Evolutionary conservation across 768 basidiomycete genomes (phyloP), one percentile per base, ranked within the genome.

Genomic region (Lentinula lateritia): DNA sequence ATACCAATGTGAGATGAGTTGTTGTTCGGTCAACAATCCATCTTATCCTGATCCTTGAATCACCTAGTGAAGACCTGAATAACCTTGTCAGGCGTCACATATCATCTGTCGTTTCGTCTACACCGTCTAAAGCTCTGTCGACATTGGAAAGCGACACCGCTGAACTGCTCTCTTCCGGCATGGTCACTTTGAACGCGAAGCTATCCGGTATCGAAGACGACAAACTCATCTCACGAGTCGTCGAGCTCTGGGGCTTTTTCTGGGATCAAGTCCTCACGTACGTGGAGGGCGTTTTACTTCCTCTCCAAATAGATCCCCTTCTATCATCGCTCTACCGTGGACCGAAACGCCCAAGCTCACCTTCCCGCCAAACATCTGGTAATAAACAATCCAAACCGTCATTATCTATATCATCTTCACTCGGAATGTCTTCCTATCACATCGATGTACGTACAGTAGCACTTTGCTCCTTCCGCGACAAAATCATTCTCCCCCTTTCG

Each of bases 201-300:
- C 78, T 98, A 5, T 77, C 81, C 35, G 86, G 82, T 3, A 76
- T 90, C 8, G 89, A 93, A 32, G 94, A 95, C 46, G 87, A 89
- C 42, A 84, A 88, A 68, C 78, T 98, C 15, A 76, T 95, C 5
- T 77, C 78, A 5, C 81, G 92, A 34, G 80, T 96, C 16, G 90
- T 94, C 1, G 93, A 95, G 66, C 80, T 91, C 16, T 98, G 95
- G 94, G 84, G 82, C 13, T 95, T 96, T 78, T 97, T 97, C 74
- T 96, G 92, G 89, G 90, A 90, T 66, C 87, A 91, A 63, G 87
- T 94, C 32, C 76, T 95, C 6, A 89, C 92, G 7, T 95, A 94
- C 69, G 78, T 93, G 38, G 92, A 94, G 80, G 92, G 91, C 59
- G 92, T 93, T 67, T 73, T 86, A 8, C 75, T 87, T n/a, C 86